A percentile compares a stretch with the other conserved stretches of the same genome.
Evolutionary conservation across 2,329 filamentous ascomycete genomes (phyloP).

Genomic region (Arthrobotrys conoides): DNA sequence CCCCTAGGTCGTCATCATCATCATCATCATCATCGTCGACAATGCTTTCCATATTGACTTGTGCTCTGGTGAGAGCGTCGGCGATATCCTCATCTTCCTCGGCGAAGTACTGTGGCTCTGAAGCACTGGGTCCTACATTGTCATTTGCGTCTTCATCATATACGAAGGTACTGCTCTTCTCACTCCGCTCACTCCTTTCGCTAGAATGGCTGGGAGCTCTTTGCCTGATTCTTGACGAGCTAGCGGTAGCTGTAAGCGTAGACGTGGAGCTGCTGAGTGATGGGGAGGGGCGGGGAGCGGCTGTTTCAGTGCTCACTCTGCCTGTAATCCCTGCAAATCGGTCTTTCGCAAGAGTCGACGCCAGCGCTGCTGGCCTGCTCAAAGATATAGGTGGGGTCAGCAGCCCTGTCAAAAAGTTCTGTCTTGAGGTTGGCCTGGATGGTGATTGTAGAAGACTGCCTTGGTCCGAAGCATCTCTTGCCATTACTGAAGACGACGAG

Average conservation of each 20-base stretch:
- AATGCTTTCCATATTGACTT: conserved; percentile 61
- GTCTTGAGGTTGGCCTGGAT: conserved; percentile 62
- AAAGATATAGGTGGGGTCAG: conserved; percentile 62
- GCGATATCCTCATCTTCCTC: conserved; percentile 61
- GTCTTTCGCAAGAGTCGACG: conserved; percentile 37
- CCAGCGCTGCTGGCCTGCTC: conserved; percentile 50
- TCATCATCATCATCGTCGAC: conserved; percentile 62
- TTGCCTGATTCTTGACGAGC: conserved; percentile 46
- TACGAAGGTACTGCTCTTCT: conserved; percentile 48
- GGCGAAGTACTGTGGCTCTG: conserved; percentile 61
- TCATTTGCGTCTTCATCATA: conserved; percentile 56
- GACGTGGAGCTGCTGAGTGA: conserved; percentile 28
- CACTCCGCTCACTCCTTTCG: conserved; percentile 46
- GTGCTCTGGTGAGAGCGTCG: conserved; percentile 32
- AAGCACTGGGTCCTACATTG: conserved; percentile 27
- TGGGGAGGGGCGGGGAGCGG: conserved; percentile 15
- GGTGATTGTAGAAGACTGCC: conserved; percentile 59
- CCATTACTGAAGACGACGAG: conserved; percentile 61
- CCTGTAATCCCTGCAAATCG: conserved; percentile 37
- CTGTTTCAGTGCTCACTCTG: conserved; percentile 6
- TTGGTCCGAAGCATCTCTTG: conserved; percentile 62
- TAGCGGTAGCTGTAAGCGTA: conserved; percentile 33
- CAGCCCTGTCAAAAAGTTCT: conserved; percentile 63
- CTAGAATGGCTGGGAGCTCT: conserved; percentile 46
- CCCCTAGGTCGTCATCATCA: conserved; percentile 62